Conservation (phyloP, 768 basidiomycete species). For the Mycena indigotica region DNA sequence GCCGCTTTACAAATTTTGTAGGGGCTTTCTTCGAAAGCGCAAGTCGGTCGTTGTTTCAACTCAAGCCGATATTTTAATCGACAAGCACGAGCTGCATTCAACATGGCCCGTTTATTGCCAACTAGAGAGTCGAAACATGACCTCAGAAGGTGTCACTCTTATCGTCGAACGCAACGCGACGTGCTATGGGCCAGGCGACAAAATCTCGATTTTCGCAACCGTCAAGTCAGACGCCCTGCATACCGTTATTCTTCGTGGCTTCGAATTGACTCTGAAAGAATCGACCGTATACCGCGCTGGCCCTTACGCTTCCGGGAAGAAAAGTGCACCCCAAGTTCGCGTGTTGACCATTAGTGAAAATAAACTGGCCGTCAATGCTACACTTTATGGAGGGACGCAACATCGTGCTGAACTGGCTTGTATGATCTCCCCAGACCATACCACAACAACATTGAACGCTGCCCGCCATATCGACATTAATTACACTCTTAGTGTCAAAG, state of each 20-base stretch:
- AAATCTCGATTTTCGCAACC: slow-evolving; percentile 68
- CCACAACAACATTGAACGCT: slow-evolving; percentile 77
- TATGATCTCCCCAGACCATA: slow-evolving; percentile 70
- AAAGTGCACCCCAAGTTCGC: slow-evolving; percentile 59
- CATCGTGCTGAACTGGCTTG: slow-evolving; percentile 75
- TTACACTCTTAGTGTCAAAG: slow-evolving; percentile 76
- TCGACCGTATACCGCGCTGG: slow-evolving; percentile 73
- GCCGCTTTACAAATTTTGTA: slow-evolving; percentile 29
- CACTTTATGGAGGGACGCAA: slow-evolving; percentile 70
- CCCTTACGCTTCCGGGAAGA: slow-evolving; percentile 55
- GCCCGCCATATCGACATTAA: slow-evolving; percentile 86
- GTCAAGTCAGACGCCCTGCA: slow-evolving; percentile 71
- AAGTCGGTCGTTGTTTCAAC: slow-evolving; percentile 71
- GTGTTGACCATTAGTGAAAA: slow-evolving; percentile 63
- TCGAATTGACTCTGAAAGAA: slow-evolving; percentile 81
- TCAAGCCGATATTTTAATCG: slow-evolving; percentile 74
- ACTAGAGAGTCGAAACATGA: slow-evolving; percentile 65
- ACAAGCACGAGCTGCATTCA: slow-evolving; percentile 92
- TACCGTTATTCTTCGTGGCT: slow-evolving; percentile 76
- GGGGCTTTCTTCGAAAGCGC: slow-evolving; percentile 81
- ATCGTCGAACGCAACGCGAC: slow-evolving; percentile 74
- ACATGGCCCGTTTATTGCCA: slow-evolving; percentile 92
- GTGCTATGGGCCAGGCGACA: slow-evolving; percentile 87
- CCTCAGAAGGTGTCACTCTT: slow-evolving; percentile 72
- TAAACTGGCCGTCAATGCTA: slow-evolving; percentile 71